phyloP scores from a whole-genome alignment of 2,329 filamentous ascomycete genomes.

The Fusarium musae region DNA sequence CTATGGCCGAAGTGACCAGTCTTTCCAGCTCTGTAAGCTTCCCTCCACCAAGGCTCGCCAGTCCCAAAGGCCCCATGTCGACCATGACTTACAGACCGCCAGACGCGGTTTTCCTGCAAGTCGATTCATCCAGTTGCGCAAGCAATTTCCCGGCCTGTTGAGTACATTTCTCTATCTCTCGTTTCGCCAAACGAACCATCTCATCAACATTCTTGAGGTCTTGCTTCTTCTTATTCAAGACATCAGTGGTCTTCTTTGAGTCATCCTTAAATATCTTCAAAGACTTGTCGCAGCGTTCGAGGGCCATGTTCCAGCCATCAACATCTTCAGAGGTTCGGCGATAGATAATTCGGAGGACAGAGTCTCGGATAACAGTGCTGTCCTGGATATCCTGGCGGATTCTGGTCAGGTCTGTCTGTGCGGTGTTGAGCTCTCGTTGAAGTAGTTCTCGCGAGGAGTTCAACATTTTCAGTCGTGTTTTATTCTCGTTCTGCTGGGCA shows the following conservation, averaged over 20 bases:
- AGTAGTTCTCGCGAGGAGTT: background rate
- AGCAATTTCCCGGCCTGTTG: background rate
- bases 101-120: background rate
- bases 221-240: background rate
- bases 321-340: background rate
- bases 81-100: background rate
- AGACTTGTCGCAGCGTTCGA: background rate
- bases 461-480: background rate
- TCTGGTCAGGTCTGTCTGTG: background rate
- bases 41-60: background rate
- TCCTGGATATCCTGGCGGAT: background rate
- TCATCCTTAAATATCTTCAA: background rate
- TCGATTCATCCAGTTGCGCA: background rate
- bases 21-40: background rate
- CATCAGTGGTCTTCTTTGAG: background rate
- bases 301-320: background rate
- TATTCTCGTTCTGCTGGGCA: background rate
- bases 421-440: background rate
- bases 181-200: background rate
- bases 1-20: background rate
- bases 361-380: background rate
- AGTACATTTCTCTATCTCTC: background rate
- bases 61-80: rapidly evolving
- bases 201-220: background rate
- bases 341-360: background rate